Evolutionary conservation across 768 basidiomycete species (phyloP).

Genomic region (Boletus patriciae): DNA sequence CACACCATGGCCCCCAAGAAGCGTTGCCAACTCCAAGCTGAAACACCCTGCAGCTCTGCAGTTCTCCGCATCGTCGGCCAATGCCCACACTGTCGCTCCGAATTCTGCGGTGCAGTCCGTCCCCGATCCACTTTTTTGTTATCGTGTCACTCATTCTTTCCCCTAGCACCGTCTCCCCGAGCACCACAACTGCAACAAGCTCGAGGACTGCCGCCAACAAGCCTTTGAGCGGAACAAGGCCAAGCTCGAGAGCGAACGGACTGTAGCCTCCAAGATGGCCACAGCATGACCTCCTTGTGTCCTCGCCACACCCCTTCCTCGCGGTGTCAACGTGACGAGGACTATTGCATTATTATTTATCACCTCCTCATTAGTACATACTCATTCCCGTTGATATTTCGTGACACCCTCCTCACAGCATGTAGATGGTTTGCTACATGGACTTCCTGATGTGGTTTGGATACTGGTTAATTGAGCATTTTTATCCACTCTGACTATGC

Average conservation of each 20-base stretch:
- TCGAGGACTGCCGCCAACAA: conserved; percentile 83
- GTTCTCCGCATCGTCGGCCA: conserved; percentile 82
- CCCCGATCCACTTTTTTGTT: background rate
- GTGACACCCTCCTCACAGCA: conserved; percentile 12
- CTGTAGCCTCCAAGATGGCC: conserved; percentile 83
- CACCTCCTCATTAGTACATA: conserved; percentile 21
- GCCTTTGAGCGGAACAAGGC: conserved; percentile 87
- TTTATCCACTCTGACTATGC: background rate
- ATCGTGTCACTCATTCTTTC: conserved; percentile 15
- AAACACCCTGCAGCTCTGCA: conserved; percentile 65
- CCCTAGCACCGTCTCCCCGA: conserved; percentile 83
- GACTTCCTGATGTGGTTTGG: conserved; percentile 15
- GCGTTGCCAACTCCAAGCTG: conserved; percentile 70
- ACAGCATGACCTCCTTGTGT: conserved; percentile 50
- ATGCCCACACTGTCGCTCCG: conserved; percentile 74
- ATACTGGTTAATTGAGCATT: conserved; percentile 21
- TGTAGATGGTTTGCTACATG: conserved; percentile 16
- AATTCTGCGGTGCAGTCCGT: conserved; percentile 78
- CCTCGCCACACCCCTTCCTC: conserved; percentile 6
- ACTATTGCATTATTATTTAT: conserved; percentile 31
- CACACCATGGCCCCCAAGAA: conserved; percentile 77
- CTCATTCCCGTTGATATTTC: conserved; percentile 6
- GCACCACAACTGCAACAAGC: conserved; percentile 79
- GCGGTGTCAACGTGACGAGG: conserved; percentile 22
- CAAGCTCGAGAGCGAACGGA: conserved; percentile 85